Conservation (phyloP, 768 basidiomycete species). For the Podaxis sp. region DNA sequence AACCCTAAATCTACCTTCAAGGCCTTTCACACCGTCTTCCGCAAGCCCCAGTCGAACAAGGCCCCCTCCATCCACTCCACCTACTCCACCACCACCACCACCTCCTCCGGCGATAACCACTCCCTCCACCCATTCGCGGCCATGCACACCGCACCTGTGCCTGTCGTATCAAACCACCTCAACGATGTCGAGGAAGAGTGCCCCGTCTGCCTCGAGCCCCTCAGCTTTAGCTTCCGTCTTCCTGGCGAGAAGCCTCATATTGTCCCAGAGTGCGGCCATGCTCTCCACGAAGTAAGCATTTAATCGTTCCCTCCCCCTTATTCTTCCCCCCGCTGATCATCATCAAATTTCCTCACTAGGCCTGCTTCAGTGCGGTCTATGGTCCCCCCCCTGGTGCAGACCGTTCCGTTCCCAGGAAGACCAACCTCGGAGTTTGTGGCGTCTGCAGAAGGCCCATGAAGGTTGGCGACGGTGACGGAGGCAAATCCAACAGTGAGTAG, state of each 20-base stretch:
- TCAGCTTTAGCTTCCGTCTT: constrained; percentile 89
- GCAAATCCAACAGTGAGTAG: constrained; percentile 84
- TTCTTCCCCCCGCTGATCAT: constrained; percentile 11
- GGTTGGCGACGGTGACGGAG: constrained; percentile 82
- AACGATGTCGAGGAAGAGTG: constrained; percentile 86
- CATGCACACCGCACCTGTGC: constrained; percentile 65
- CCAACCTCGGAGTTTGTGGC: constrained; percentile 92
- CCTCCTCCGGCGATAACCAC: constrained; percentile 37
- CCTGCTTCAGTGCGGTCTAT: constrained; percentile 96
- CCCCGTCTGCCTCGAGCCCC: constrained; percentile 94
- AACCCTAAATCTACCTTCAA: constrained; percentile 33
- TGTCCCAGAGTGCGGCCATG: constrained; percentile 96
- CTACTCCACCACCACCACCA: constrained; percentile 44
- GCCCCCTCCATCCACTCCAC: constrained; percentile 51
- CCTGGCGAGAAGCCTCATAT: constrained; percentile 98
- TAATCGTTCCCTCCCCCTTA: constrained; percentile 13
- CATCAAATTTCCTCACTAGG: constrained; percentile 44
- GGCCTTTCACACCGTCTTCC: constrained; percentile 55
- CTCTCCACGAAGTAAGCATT: constrained; percentile 81
- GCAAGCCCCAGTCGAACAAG: constrained; percentile 38
- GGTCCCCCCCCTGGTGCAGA: constrained; percentile 74
- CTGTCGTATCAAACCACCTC: constrained; percentile 66
- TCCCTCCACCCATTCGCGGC: constrained; percentile 53
- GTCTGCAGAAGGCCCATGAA: constrained; percentile 98
- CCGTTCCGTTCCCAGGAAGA: constrained; percentile 59